Base-by-base conservation (phyloP, 2,329 filamentous ascomycete genomes). In the Penicillium italicum region DNA sequence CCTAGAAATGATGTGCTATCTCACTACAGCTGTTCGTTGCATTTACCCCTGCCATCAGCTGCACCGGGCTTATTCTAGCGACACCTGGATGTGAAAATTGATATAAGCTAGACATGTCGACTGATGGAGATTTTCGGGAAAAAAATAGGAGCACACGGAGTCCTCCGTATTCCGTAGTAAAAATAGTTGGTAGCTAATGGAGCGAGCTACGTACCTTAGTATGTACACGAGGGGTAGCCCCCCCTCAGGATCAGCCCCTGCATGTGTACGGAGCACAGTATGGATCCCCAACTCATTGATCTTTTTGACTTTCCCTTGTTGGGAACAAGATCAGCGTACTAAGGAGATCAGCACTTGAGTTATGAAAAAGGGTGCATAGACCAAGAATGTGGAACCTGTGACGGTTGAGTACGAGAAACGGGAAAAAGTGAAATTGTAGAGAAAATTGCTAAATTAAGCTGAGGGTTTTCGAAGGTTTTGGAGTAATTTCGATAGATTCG, bases 221-320 rank as follows among this genome's bases (percentile, higher is more conserved):
- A 50, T n/a, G 24, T 24, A 3, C 44, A 55, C 52, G 52, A 55
- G 47, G 41, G 37, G 24, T 18, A 28, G 33, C 47, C 37, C 44
- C 47, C 37, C 44, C 43, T 48, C 57, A 59, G 59, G 61, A 62
- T 62, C 54, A 47, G 51, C 62, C 61, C 61, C 62, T 63, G 61
- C 59, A 59, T 40, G 43, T 30, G 30, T 45, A 28, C 16, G 16
- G 16, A 18, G 16, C n/a, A 11, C 16, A n/a, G 10, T 18, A 36
- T 43, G 38, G 44, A 49, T 49, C 43, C 49, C 24, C 18, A 37
- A 45, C 24, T 44, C 28, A 54, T 26, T 52, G 50, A 54, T 49
- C 36, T 40, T 42, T 42, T 43, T 42, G 26, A 34, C n/a, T 34
- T 51, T 45, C 22, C 38, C 28, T 14, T 14, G 8, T 54, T 54